phyloP scores from a whole-genome alignment of 2,329 filamentous ascomycete species.

The Talaromyces sp. region DNA sequence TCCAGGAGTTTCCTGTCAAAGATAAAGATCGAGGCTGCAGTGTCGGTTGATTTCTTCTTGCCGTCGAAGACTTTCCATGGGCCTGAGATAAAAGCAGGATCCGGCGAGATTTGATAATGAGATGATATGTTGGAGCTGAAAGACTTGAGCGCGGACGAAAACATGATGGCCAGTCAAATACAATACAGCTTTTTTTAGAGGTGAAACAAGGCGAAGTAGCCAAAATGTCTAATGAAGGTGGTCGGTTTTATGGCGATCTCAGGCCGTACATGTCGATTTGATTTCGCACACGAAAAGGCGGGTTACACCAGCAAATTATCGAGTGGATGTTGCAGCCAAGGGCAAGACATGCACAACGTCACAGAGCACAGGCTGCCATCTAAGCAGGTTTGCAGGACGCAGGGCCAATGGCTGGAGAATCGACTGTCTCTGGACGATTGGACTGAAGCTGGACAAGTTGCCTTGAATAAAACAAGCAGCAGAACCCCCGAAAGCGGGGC shows the following conservation, averaged over 20 bases:
- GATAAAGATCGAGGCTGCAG: conserved; percentile 83
- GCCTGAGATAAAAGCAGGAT: conserved; percentile 72
- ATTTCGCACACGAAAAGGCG: not conserved
- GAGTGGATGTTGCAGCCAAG: not conserved
- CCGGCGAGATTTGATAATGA: conserved; percentile 78
- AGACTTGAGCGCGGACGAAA: conserved; percentile 87
- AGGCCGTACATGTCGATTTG: not conserved
- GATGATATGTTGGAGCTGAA: conserved; percentile 88
- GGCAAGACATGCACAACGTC: not conserved
- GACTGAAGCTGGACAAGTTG: not conserved
- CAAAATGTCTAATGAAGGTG: not conserved
- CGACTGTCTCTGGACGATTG: not conserved
- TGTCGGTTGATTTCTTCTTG: conserved; percentile 92
- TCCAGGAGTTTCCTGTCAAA: conserved; percentile 89
- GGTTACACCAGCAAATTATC: not conserved
- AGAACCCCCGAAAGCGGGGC: not conserved
- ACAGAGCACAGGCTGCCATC: not conserved
- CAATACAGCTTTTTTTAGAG: not conserved
- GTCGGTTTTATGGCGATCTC: not conserved
- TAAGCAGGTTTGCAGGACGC: not conserved
- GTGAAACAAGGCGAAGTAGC: not conserved
- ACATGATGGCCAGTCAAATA: conserved; percentile 57
- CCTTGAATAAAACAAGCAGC: not conserved
- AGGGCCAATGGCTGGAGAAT: not conserved
- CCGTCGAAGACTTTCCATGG: conserved; percentile 98